Conservation (phyloP, 2,329 filamentous ascomycete species). For the Teratosphaeria gauchensis region DNA sequence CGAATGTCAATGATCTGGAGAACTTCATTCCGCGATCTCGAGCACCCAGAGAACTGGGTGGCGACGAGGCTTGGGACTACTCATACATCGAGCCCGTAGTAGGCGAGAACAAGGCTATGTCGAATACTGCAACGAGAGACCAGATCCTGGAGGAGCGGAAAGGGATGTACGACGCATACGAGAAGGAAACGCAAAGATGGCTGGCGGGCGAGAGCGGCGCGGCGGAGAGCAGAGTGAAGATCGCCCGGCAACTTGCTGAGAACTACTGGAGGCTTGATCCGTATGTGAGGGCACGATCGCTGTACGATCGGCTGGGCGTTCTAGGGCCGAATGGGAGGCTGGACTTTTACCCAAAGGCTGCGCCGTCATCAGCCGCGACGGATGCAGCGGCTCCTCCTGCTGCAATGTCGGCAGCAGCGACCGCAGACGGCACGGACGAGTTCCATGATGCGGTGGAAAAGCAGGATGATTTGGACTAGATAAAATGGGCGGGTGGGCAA, state of each 20-base stretch:
- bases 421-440: background rate
- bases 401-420: background rate
- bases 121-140: conserved; percentile 51
- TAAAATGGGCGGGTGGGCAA: background rate
- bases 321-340: conserved; percentile 58
- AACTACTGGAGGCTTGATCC: conserved; percentile 90
- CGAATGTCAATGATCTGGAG: conserved; percentile 66
- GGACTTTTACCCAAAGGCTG: conserved; percentile 53
- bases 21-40: conserved; percentile 61
- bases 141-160: conserved; percentile 55
- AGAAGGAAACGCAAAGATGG: conserved; percentile 68
- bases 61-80: conserved; percentile 77
- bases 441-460: background rate
- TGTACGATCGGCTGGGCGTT: conserved; percentile 74
- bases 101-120: conserved; percentile 69
- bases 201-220: conserved; percentile 43
- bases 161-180: conserved; percentile 60
- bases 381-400: background rate
- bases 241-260: conserved; percentile 55
- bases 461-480: background rate
- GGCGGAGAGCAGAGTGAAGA: conserved; percentile 42
- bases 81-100: conserved; percentile 64
- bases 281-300: conserved; percentile 69
- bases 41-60: conserved; percentile 76
- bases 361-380: background rate